Evolutionary conservation across 2,329 filamentous ascomycete species (phyloP), one percentile per base, ranked within the genome.

Genomic region (Pseudogymnoascus sp.): DNA sequence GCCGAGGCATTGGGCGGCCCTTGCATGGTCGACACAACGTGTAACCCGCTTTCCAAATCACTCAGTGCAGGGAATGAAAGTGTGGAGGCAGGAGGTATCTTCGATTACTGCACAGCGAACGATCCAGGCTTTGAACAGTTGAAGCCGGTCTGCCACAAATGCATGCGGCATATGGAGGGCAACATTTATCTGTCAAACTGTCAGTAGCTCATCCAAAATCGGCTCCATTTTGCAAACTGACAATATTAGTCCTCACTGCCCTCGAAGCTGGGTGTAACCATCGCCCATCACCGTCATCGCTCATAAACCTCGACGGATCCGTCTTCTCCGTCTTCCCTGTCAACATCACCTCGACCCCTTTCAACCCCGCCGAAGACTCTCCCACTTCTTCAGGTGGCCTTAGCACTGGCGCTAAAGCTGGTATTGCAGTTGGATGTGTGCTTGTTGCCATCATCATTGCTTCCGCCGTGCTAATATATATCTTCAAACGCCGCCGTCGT

Each of bases 221-320:
- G 58, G 16, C 26, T 12, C 11, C 26, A 55, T 19, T 31, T 16
- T 55, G 29, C 49, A 31, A 33, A 55, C 49, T 55, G 49, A 55
- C n/a, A 55, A 19, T 33, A 33, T 19, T 35, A 81, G 79, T 81
- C 65, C 65, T 84, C 43, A 78, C 74, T 11, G 73, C 81, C 37
- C 75, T 87, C 6, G 74, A 83, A 63, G 83, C 81, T 16, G 83
- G 80, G 6, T 87, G 85, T 67, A 69, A 77, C 61, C 81, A 86
- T 65, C 74, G 75, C 63, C 82, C 84, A n/a, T 41, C 62, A 2
- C 43, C 61, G 8, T 66, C 67, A 5, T 63, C 62, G 1, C 45
- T 66, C 1, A 65, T 72, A n/a, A 69, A 69, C 6, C 45, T 73
- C 3, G 61, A 71, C 21, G 65, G 66, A 7, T 68, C 63, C 8